Conservation (phyloP, 2,329 filamentous ascomycete genomes). For the Penicillium digitatum region DNA sequence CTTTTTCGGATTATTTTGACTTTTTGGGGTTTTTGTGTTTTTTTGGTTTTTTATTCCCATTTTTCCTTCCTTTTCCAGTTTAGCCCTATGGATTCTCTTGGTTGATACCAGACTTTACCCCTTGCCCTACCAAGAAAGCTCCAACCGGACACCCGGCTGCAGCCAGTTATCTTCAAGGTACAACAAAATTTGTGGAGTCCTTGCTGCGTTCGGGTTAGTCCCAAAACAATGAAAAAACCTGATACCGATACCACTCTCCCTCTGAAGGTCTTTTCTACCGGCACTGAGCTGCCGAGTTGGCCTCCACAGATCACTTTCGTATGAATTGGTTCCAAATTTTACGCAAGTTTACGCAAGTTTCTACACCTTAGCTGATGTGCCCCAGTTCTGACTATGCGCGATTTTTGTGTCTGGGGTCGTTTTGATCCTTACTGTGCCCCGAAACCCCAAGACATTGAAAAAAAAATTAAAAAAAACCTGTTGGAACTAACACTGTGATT, state of each 20-base stretch:
- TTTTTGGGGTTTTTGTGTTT: conserved; percentile 8
- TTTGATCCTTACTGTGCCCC: conserved; percentile 5
- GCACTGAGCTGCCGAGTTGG: conserved; percentile 23
- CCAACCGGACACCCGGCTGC: not conserved
- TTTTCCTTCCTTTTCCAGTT: not conserved
- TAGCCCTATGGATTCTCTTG: not conserved
- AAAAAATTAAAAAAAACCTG: conserved; percentile 5
- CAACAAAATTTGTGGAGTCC: not conserved
- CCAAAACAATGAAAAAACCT: conserved; percentile 3
- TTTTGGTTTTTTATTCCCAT: not conserved
- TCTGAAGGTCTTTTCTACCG: conserved; percentile 9
- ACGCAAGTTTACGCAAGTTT: conserved; percentile 4
- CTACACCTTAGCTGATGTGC: conserved; percentile 15
- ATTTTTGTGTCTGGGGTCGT: conserved; percentile 18
- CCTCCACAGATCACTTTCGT: conserved; percentile 13
- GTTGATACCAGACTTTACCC: conserved; percentile 9
- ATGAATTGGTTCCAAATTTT: conserved; percentile 8
- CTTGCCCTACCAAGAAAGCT: conserved; percentile 11
- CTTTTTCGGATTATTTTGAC: not conserved
- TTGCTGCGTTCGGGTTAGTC: not conserved
- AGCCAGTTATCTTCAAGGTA: conserved; percentile 3
- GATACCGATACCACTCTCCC: conserved; percentile 6
- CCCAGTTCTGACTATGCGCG: conserved; percentile 26
- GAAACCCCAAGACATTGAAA: conserved; percentile 5
- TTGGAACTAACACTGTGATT: conserved; percentile 11